phyloP scores from a whole-genome alignment of 2,329 filamentous ascomycete genomes.

The Pseudogymnoascus sp. region DNA sequence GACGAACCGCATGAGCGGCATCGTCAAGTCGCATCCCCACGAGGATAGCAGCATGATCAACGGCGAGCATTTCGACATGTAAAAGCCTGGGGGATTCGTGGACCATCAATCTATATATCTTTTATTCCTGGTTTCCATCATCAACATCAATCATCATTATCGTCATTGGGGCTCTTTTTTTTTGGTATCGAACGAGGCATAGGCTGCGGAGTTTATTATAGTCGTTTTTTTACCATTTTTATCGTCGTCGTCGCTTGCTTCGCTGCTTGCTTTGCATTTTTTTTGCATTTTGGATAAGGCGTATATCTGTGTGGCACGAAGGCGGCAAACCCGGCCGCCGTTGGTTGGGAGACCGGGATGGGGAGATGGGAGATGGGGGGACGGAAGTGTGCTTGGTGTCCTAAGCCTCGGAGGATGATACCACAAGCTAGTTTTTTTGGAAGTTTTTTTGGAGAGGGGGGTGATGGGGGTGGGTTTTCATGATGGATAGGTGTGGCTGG shows the following conservation, averaged over 20 bases:
- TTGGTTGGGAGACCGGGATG: not conserved
- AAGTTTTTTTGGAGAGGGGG: not conserved
- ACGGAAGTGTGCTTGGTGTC: not conserved
- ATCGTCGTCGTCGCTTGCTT: not conserved
- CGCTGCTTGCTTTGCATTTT: not conserved
- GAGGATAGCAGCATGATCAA: constrained; percentile 56
- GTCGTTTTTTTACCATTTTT: not conserved
- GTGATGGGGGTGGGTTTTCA: not conserved
- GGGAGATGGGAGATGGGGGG: not conserved
- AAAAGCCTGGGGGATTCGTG: constrained; percentile 22
- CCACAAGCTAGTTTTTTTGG: constrained; percentile 4
- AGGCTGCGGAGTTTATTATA: constrained; percentile 11
- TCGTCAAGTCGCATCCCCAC: constrained; percentile 48
- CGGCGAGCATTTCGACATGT: constrained; percentile 57
- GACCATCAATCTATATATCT: not conserved
- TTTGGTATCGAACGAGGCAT: constrained; percentile 11
- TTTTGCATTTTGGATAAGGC: constrained; percentile 13
- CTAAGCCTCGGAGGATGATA: constrained; percentile 10
- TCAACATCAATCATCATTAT: not conserved
- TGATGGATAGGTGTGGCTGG: not conserved
- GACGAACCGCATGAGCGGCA: constrained; percentile 54
- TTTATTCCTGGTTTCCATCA: constrained; percentile 1
- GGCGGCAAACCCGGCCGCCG: not conserved
- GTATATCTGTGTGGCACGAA: not conserved
- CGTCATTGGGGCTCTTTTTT: not conserved